Percentiles rank a stretch among this genome's conserved stretches.
These are phyloP conservation scores for Dactylonectria estremocensis DNA, from an alignment of 2,329 filamentous ascomycete genomes.

Conservation along the genomic window DNA sequence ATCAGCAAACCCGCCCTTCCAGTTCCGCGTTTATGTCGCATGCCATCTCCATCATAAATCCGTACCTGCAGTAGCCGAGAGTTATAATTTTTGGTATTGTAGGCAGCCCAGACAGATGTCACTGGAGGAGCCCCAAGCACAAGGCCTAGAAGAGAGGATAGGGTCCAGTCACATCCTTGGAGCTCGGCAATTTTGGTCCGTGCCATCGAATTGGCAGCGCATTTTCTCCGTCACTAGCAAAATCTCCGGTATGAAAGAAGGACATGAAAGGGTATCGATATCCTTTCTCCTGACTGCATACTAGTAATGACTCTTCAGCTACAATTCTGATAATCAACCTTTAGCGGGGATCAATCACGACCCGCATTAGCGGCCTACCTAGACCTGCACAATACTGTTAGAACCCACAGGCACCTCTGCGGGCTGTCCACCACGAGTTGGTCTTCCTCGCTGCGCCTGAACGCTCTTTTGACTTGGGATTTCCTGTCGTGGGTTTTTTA, in stretches of 20 bases:
- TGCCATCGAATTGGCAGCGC: background rate
- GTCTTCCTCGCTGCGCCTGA: too few relatives aligned
- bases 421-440: background rate
- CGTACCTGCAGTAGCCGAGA: slow-evolving; percentile 36
- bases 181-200: slow-evolving; percentile 5
- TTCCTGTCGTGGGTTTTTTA: too few relatives aligned
- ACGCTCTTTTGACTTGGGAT: too few relatives aligned
- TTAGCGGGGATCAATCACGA: background rate
- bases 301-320: background rate
- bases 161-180: slow-evolving; percentile 14
- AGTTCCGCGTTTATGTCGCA: slow-evolving; percentile 25
- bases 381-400: too few relatives aligned
- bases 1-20: slow-evolving; percentile 18
- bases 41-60: slow-evolving; percentile 13
- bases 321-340: background rate
- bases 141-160: background rate
- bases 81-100: slow-evolving; percentile 14
- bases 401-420: background rate
- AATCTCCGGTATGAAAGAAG: slow-evolving; percentile 6
- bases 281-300: background rate
- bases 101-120: slow-evolving; percentile 5
- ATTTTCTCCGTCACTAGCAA: slow-evolving; percentile 15
- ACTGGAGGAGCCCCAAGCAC: slow-evolving; percentile 1
- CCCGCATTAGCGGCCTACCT: too few relatives aligned
- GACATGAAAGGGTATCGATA: background rate